Conservation (phyloP, 305 asterid genomes). For the Rubia peregrina region DNA sequence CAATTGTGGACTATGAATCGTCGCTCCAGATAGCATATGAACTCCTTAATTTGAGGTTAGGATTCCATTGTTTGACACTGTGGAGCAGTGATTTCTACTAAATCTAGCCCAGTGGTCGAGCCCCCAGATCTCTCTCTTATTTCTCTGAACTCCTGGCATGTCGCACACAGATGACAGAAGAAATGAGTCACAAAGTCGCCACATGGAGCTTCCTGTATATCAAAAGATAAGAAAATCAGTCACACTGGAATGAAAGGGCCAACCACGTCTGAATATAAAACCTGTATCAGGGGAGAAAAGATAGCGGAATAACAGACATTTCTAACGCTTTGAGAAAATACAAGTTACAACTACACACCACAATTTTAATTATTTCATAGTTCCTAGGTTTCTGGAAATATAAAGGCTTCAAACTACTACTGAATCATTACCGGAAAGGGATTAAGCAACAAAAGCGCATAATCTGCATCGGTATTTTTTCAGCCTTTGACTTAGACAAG, state of each 20-base stretch:
- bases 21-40: background rate
- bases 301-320: background rate
- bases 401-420: background rate
- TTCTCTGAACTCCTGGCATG: slow-evolving; percentile 92
- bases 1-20: background rate
- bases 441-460: background rate
- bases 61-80: slow-evolving; percentile 71
- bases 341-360: background rate
- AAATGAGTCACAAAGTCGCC: slow-evolving; percentile 79
- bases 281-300: background rate
- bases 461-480: background rate
- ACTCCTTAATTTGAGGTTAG: slow-evolving; percentile 21
- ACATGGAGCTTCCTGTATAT: slow-evolving; percentile 75
- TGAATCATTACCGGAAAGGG: background rate
- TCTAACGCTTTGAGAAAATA: background rate
- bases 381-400: background rate
- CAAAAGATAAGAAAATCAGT: background rate
- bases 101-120: slow-evolving; percentile 27
- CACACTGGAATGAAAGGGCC: background rate
- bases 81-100: slow-evolving; percentile 64
- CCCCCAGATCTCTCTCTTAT: slow-evolving; percentile 60
- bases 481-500: background rate
- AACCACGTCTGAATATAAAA: background rate
- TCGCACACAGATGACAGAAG: slow-evolving; percentile 84
- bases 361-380: background rate